A percentile compares a stretch with the other conserved stretches of the same genome.
These are phyloP conservation scores for Elongisporangium anandrum DNA, from an alignment of 352 stramenopile species.

Conservation along the genomic window DNA sequence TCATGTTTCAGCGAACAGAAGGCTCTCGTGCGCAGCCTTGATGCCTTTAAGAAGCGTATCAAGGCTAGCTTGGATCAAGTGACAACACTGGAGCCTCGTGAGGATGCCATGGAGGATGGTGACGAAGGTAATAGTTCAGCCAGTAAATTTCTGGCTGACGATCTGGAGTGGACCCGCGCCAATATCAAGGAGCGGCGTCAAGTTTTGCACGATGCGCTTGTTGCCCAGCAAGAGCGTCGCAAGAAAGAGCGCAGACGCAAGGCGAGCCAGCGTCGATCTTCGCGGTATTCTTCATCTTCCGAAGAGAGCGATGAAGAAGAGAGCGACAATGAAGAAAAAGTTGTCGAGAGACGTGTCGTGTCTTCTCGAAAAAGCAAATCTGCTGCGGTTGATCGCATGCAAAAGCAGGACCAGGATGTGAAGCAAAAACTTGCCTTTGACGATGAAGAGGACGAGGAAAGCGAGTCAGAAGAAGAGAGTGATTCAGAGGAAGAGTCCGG, in stretches of 20 bases:
- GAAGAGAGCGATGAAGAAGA: slow-evolving; percentile 21
- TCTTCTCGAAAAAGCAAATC: slow-evolving; percentile 55
- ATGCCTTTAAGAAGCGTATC: slow-evolving; percentile 40
- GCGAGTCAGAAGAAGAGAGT: slow-evolving; percentile 28
- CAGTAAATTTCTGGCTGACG: slow-evolving; percentile 26
- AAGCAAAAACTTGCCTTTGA: slow-evolving; percentile 53
- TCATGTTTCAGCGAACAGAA: slow-evolving; percentile 39
- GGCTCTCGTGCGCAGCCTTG: slow-evolving; percentile 36
- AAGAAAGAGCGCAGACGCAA: slow-evolving; percentile 22
- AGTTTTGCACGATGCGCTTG: slow-evolving; percentile 27
- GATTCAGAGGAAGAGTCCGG: slow-evolving; percentile 20
- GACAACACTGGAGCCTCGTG: background rate
- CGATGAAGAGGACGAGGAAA: slow-evolving; percentile 27
- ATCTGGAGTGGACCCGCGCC: slow-evolving; percentile 42
- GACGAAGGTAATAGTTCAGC: slow-evolving; percentile 15
- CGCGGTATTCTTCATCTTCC: slow-evolving; percentile 14
- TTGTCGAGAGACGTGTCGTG: slow-evolving; percentile 4
- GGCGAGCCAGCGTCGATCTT: slow-evolving; percentile 19
- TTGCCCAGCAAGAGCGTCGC: slow-evolving; percentile 29
- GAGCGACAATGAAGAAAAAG: slow-evolving; percentile 6
- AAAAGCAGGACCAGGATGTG: slow-evolving; percentile 43
- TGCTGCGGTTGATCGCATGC: slow-evolving; percentile 55
- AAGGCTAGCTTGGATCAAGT: slow-evolving; percentile 19
- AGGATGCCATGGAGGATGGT: slow-evolving; percentile 12
- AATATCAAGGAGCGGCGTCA: slow-evolving; percentile 39